Evolutionary conservation across 2,329 filamentous ascomycete genomes (phyloP).

Genomic region (Stromatinia cepivora): DNA sequence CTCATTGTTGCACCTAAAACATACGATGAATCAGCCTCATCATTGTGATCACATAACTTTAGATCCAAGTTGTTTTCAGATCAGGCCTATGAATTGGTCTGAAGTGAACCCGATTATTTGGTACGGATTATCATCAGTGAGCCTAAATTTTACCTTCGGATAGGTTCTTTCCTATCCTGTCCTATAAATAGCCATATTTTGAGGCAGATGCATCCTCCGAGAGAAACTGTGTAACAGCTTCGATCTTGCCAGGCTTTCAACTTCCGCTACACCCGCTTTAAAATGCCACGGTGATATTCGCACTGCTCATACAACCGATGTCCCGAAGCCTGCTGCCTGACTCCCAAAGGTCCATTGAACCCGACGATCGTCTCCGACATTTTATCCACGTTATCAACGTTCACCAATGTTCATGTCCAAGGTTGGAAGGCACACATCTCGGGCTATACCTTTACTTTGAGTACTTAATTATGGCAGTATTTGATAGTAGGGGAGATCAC

Average conservation of each 20-base stretch:
- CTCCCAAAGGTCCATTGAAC: neutral
- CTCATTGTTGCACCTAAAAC: neutral
- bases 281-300: neutral
- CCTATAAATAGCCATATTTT: neutral
- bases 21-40: constrained; percentile 1
- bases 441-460: neutral
- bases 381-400: neutral
- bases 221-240: neutral
- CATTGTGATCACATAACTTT: neutral
- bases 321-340: too few relatives aligned
- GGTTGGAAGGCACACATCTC: neutral
- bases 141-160: too few relatives aligned
- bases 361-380: too few relatives aligned
- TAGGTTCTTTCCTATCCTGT: neutral
- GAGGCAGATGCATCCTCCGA: neutral
- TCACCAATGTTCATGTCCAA: neutral
- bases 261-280: too few relatives aligned
- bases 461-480: too few relatives aligned
- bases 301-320: neutral
- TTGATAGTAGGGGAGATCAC: too few relatives aligned
- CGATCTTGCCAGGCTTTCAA: neutral
- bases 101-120: neutral
- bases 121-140: neutral
- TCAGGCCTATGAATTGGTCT: neutral
- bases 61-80: neutral